phyloP scores from a whole-genome alignment of 345 rosid species.

The Lenwebbia sp. region DNA sequence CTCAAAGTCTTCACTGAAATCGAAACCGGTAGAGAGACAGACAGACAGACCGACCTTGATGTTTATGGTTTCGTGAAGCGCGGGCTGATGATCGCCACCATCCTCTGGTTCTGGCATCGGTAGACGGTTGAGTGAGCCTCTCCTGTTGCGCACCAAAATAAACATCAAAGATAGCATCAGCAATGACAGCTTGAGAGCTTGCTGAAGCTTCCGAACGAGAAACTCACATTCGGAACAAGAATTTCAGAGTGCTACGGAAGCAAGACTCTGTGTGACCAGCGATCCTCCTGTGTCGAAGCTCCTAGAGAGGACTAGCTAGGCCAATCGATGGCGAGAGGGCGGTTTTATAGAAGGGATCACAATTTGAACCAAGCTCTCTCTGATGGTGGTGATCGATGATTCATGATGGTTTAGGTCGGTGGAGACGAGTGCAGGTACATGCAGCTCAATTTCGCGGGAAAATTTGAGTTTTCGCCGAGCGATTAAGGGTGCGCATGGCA shows the following conservation, averaged over 20 bases:
- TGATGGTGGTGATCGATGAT: background rate
- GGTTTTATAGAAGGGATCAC: too few relatives aligned
- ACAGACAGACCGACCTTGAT: constrained; percentile 9
- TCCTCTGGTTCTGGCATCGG: constrained; percentile 28
- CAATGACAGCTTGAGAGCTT: background rate
- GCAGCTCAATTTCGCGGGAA: background rate
- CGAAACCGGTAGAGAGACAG: background rate
- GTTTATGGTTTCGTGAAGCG: constrained; percentile 20
- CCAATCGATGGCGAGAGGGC: too few relatives aligned
- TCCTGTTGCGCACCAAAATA: constrained; percentile 1
- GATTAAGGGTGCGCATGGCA: too few relatives aligned
- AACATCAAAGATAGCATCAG: background rate
- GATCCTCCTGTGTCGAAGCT: background rate
- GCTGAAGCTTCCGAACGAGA: background rate
- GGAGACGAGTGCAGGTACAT: background rate
- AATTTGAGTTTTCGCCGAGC: background rate
- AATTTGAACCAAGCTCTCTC: background rate
- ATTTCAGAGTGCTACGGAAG: background rate
- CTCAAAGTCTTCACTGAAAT: background rate
- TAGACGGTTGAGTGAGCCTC: constrained; percentile 24
- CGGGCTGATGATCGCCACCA: constrained; percentile 5
- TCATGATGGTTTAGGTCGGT: background rate
- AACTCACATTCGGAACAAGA: background rate
- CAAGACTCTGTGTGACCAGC: background rate
- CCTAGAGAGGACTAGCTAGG: background rate